These are phyloP conservation scores for Elsinoe batatas DNA, from an alignment of 2,329 filamentous ascomycete species.

Conservation along the genomic window DNA sequence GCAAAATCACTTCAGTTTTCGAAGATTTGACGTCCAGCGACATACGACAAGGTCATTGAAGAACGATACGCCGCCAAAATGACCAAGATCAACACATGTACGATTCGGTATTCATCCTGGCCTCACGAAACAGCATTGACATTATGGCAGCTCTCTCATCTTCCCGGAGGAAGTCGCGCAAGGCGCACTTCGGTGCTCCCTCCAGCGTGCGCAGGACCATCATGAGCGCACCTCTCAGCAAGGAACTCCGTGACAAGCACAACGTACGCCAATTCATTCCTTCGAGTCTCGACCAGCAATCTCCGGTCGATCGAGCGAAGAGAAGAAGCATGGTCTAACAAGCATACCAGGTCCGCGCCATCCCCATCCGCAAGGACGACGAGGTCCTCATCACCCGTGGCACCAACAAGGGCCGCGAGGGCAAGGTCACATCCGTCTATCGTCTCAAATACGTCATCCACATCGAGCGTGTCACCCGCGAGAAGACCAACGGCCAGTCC, in stretches of 20 bases:
- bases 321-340: constrained; percentile 14
- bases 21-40: constrained; percentile 15
- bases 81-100: constrained; percentile 60
- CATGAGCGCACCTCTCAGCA: constrained; percentile 92
- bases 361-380: constrained; percentile 91
- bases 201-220: constrained; percentile 90
- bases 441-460: constrained; percentile 96
- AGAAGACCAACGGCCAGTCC: constrained; percentile 95
- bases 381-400: constrained; percentile 79
- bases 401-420: constrained; percentile 93
- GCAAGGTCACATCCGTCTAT: constrained; percentile 97
- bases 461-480: constrained; percentile 90
- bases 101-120: constrained; percentile 22
- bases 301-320: constrained; percentile 2
- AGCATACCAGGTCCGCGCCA: constrained; percentile 65
- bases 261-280: constrained; percentile 54
- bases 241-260: constrained; percentile 98
- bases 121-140: constrained; percentile 4
- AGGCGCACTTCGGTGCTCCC: constrained; percentile 93
- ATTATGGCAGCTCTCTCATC: constrained; percentile 51
- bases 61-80: constrained; percentile 42
- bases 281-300: neutral
- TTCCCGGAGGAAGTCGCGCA: constrained; percentile 97
- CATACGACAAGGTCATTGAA: constrained; percentile 11
- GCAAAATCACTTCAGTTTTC: constrained; percentile 12